These are phyloP conservation scores for Styphnolobium japonicum DNA, from an alignment of 306 rosid genomes.

Conservation along the genomic window DNA sequence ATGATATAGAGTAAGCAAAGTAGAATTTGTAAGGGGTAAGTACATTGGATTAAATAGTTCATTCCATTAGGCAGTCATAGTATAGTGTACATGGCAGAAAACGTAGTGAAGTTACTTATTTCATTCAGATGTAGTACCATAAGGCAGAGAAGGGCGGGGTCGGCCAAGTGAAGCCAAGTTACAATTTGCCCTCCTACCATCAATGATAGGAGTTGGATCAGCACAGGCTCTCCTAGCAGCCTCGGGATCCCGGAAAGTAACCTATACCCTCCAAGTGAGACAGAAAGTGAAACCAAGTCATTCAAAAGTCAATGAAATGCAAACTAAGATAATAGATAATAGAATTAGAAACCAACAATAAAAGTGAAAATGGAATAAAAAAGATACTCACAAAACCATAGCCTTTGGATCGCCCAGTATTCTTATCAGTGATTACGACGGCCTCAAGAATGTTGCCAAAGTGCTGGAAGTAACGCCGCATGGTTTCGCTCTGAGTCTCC, in stretches of 20 bases:
- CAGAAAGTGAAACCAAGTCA: slow-evolving; percentile 75
- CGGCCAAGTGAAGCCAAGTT: slow-evolving; percentile 93
- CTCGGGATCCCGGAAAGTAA: slow-evolving; percentile 94
- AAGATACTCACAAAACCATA: slow-evolving; percentile 90
- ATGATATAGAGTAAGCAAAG: not conserved
- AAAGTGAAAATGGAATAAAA: slow-evolving; percentile 20
- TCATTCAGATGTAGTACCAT: slow-evolving; percentile 42
- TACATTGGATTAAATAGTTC: not conserved
- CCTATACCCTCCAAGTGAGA: slow-evolving; percentile 88
- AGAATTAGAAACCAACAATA: no score
- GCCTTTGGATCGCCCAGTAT: slow-evolving; percentile 94
- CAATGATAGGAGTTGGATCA: slow-evolving; percentile 85
- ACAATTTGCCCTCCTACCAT: slow-evolving; percentile 96
- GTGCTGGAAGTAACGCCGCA: slow-evolving; percentile 81
- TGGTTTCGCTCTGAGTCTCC: slow-evolving; percentile 93
- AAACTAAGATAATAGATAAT: no score
- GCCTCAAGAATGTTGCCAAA: slow-evolving; percentile 95
- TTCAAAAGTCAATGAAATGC: slow-evolving; percentile 25
- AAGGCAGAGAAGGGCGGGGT: slow-evolving; percentile 62
- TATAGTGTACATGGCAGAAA: not conserved
- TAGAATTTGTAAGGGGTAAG: no score
- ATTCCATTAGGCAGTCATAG: not conserved
- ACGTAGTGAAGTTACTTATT: not conserved
- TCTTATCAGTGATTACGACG: slow-evolving; percentile 89
- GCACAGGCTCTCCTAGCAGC: slow-evolving; percentile 92